Conservation (phyloP, 129 eudicot species). For the Saposhnikovia divaricata region DNA sequence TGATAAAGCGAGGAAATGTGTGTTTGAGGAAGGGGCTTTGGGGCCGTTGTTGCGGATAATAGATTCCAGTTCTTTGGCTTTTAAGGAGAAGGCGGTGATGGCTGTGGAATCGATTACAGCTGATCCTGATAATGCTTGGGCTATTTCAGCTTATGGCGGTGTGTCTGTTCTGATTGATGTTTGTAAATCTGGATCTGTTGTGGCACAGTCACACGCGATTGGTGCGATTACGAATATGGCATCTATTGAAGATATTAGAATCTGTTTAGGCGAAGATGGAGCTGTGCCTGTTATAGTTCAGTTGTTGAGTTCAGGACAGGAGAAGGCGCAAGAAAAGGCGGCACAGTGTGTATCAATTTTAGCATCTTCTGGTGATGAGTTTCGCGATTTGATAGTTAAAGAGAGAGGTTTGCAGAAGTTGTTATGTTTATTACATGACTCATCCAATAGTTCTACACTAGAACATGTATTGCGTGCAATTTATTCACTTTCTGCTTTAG, state of each 20-base stretch:
- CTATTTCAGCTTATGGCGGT: slow-evolving; percentile 75
- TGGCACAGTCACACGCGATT: slow-evolving; percentile 51
- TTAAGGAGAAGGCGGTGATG: slow-evolving; percentile 64
- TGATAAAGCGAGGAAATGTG: slow-evolving; percentile 47
- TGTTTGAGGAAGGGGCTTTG: slow-evolving; percentile 72
- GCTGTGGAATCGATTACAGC: slow-evolving; percentile 70
- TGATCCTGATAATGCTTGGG: slow-evolving; percentile 79
- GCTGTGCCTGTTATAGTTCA: slow-evolving; percentile 54
- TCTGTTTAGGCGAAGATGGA: slow-evolving; percentile 49
- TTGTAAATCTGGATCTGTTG: slow-evolving; percentile 55
- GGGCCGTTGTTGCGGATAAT: slow-evolving; percentile 65
- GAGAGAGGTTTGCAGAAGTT: slow-evolving; percentile 55
- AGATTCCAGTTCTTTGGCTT: slow-evolving; percentile 41
- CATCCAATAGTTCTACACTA: slow-evolving; percentile 41
- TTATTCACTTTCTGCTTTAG: slow-evolving; percentile 46
- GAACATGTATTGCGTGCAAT: slow-evolving; percentile 72
- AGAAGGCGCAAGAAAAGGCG: slow-evolving; percentile 50
- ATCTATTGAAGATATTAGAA: slow-evolving; percentile 48
- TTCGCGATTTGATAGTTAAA: slow-evolving; percentile 34
- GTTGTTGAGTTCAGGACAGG: slow-evolving; percentile 43
- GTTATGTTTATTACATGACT: slow-evolving; percentile 45
- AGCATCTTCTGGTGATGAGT: slow-evolving; percentile 44
- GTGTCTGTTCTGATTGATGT: slow-evolving; percentile 52
- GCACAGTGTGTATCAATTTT: slow-evolving; percentile 57
- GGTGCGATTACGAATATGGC: slow-evolving; percentile 67